Evolutionary conservation across 2,329 filamentous ascomycete species (phyloP), one percentile per base, ranked within the genome.

Genomic region (Dactylellina drechsleri): DNA sequence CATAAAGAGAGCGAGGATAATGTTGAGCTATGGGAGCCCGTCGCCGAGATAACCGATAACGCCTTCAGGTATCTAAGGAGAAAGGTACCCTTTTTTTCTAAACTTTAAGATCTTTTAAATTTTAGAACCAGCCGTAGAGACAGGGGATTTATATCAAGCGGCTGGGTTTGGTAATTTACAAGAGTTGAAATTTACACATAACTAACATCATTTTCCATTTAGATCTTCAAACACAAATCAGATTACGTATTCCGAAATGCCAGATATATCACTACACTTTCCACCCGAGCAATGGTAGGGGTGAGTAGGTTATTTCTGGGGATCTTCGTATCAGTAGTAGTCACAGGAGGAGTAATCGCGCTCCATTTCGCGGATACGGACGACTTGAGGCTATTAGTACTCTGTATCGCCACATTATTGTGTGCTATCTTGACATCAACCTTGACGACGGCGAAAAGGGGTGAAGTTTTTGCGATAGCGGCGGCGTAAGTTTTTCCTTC

Each of bases 391-490:
- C 20, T 73, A 16, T 7, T 50, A 2, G 18, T 61, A 18, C 50
- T 73, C 2, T 66, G 61, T 12, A 5, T 26, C 2, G 57, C 68
- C 0, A 73, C 62, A 6, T 10, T 73, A 16, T 10, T 66, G 0
- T 60, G 58, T 10, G 60, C 68, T 1, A 28, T 73, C n/a, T 41
- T 66, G 40, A 73, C 62, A 4, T 52, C 68, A 6, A 54, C 62
- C 28, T 43, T 73, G 40, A 73, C 68, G 7, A 73, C 50, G 15
- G 68, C 68, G 28, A 73, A 61, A 36, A 73, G 61, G 28, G 52
- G 68, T 36, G 68, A 73, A 23, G 68, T 73, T 2, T 73, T 73
- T 43, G 60, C 50, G 36, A 61, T 66, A 7, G 53, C 61, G 4
- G 60, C 68, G 13, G 68, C 68, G 68, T 71, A 71, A 65, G 66